Base-by-base conservation (phyloP, 169 alveolate genomes). In the Plasmodium billcollinsi region DNA sequence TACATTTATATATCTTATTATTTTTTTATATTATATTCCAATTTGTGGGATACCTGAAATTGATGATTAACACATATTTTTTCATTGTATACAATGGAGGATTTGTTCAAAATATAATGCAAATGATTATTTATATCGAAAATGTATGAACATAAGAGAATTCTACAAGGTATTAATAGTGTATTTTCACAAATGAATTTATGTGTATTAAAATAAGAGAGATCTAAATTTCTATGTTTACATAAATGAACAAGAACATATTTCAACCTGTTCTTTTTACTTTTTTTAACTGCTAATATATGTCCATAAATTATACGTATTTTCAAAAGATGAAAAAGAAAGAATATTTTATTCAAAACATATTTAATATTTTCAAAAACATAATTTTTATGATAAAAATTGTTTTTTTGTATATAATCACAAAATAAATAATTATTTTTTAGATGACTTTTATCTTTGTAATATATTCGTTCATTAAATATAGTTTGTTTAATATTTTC, bases 61-160 rank as follows among this genome's bases (percentile, higher is more conserved):
- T 78, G 65, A n/a, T 78, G 78, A 21, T 78, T 78, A 47, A 78
- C 78, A 18, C 78, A 78, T 29, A 78, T 78, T n/a, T 71, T 33
- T 24, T 78, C 49, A 45, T 78, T 66, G 56, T 78, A 78, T 0
- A 78, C 89, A 15, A 78, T 78, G 8, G 89, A 78, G 24, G 89
- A 54, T 14, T 78, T 78, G 29, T 47, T 78, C n/a, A 78, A 76
- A 56, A 78, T 61, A 21, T 78, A 78, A 59, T 78, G 69, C 20
- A 78, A 18, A 39, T 78, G 89, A 47, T 78, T 78, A 39, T 47
- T 78, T 39, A 78, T 78, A 59, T 78, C 74, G 26, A 78, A 78
- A 3, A 50, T 59, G 58, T 78, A 66, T 20, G 89, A 78, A 8
- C 59, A 59, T 21, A 78, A 58, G 6, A 78, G 20, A 7, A 78